Base-by-base conservation (phyloP, 2,329 filamentous ascomycete species). In the Cladosporium sp. region DNA sequence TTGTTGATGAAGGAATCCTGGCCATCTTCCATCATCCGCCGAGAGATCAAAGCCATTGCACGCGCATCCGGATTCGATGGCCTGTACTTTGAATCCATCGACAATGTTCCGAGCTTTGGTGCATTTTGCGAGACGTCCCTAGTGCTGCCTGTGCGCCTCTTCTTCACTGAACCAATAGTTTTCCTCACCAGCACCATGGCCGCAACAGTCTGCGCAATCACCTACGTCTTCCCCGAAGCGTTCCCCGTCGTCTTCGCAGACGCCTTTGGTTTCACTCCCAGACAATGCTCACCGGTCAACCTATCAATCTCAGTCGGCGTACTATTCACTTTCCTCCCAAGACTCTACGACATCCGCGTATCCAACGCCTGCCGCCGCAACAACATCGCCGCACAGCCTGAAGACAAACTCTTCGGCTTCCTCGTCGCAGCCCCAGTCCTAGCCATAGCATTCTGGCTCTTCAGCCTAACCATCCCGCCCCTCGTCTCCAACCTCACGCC, bases 281-380 rank as follows among this genome's bases (percentile, higher is more conserved):
- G 75, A 1, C 69, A 78, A 4, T 70, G 91, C 89, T 66, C 77
- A 68, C 70, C 81, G 74, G 53, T 76, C 78, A 84, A 89, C 77
- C 82, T 82, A 73, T 68, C 79, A 84, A 70, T 92, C 88, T 75
- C 91, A 88, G 78, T 91, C 0, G 82, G 82, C 3, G 75, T 80
- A 1, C 46, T 77, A 10, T 69, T 81, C 32, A 81, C 79, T 23
- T 75, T 82, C 18, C 68, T 83, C 0, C 79, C 80, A 0, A 78
- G 82, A 0, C 63, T 83, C 7, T 75, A 79, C 56, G 82, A 85
- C 64, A 67, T 74, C 28, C 72, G 73, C 11, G 69, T 80, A 7
- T 70, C 77, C 25, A 70, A 73, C 18, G 25, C n/a, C 14, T 49
- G 56, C 25, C 21, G 30, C 18, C 62, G 36, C 28, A 36, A 58